phyloP scores from a whole-genome alignment of 169 alveolate species.

The Eimeria sp. region DNA sequence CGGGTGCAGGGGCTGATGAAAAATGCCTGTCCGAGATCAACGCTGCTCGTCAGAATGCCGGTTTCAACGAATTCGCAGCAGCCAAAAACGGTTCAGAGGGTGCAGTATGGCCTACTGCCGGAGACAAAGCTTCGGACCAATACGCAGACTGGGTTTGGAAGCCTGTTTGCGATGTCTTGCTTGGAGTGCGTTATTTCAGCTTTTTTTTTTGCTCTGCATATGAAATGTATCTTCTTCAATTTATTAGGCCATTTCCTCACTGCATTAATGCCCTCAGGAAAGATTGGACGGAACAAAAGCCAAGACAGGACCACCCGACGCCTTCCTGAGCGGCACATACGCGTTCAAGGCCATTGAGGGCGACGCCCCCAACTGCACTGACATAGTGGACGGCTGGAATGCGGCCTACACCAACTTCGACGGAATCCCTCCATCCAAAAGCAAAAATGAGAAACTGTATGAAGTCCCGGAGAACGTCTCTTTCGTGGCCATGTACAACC shows the following conservation, averaged over 20 bases:
- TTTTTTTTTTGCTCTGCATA: no score
- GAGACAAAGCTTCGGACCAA: neutral
- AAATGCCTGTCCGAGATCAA: conserved; percentile 12
- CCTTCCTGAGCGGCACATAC: no score
- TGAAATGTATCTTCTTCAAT: neutral
- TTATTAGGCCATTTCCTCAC: neutral
- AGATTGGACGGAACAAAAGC: neutral
- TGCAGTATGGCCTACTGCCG: neutral
- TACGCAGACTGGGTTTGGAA: neutral
- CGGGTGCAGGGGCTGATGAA: neutral
- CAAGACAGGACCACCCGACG: no score
- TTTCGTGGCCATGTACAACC: no score
- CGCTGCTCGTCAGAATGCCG: neutral
- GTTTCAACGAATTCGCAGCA: neutral
- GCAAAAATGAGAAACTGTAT: no score
- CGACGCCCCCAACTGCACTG: no score
- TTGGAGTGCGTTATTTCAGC: neutral
- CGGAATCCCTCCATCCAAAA: no score
- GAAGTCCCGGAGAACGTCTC: no score
- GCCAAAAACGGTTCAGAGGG: neutral
- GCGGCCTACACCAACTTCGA: no score
- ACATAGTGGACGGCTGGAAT: no score
- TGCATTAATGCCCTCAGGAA: no score
- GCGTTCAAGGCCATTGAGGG: no score
- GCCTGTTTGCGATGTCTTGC: neutral